Base-by-base conservation (phyloP, 1,284 basidiomycete species). In the Trichosporon inkin region DNA sequence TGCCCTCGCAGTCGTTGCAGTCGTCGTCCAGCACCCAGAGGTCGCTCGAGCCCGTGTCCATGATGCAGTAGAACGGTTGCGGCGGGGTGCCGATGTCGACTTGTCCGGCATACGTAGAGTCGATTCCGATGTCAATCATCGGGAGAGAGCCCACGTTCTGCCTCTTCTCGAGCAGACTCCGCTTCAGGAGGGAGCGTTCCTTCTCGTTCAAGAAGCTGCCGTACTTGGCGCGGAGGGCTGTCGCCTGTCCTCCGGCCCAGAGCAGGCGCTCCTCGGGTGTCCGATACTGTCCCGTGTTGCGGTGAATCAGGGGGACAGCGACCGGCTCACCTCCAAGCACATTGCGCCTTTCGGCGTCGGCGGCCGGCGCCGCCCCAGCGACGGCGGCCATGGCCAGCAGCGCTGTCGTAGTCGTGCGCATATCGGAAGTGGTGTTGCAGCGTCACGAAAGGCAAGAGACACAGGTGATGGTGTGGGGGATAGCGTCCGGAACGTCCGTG, bases 41-140 rank as follows among this genome's bases (percentile, higher is more conserved):
- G 69, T 82, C 81, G 16, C 80, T 68, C 0, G 78, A 80, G 8
- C 81, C 82, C 6, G 81, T 82, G 68, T 83, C 82, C 54, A 82
- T 74, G 54, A 82, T 77, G 55, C 81, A 65, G 53, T 79, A 69
- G 62, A 83, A 80, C 55, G 72, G 67, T 58, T 81, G 80, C 7
- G 76, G 65, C 6, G 81, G 81, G 10, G 81, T 80, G 5, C 73
- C 75, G 22, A 77, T 71, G 2, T 62, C 57, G 5, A 76, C 71
- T 22, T 63, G 54, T 13, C 69, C 74, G 13, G 74, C 68, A 53
- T 77, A 77, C n/a, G 68, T 68, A 16, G 75, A 72, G 53, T 77
- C 75, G 24, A 71, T 61, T 28, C 72, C 69, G 11, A 71, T 60
- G 62, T 77, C 65, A 8, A 62, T 66, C 24, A 77, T 49, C 16